These are phyloP conservation scores for Scolecobasidium constrictum DNA, from an alignment of 2,329 filamentous ascomycete species.

Conservation along the genomic window DNA sequence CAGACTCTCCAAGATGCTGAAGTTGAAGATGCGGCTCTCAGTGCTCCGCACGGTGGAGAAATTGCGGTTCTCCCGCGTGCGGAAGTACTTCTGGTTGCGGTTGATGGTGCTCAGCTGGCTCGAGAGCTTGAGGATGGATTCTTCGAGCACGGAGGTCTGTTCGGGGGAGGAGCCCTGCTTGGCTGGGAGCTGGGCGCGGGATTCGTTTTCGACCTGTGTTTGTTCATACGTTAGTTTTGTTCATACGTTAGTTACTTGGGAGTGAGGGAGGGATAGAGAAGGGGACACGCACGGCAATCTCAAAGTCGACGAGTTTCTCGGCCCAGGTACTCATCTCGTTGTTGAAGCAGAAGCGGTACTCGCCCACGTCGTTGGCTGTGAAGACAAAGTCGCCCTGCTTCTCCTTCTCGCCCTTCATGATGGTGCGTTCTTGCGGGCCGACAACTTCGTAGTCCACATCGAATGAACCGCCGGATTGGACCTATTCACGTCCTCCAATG, in stretches of 20 bases:
- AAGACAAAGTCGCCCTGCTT: constrained; percentile 97
- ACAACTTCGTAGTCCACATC: constrained; percentile 89
- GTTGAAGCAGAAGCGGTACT: constrained; percentile 96
- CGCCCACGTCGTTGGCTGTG: constrained; percentile 74
- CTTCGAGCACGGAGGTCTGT: constrained; percentile 79
- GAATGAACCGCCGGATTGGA: constrained; percentile 96
- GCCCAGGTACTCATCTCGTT: constrained; percentile 98
- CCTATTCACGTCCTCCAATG: too few species aligned
- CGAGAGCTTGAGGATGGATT: constrained; percentile 91
- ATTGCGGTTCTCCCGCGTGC: constrained; percentile 95
- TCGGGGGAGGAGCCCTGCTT: constrained; percentile 84
- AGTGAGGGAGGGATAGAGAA: not conserved
- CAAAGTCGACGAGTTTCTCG: constrained; percentile 96
- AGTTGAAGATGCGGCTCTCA: constrained; percentile 92
- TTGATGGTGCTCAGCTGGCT: constrained; percentile 88
- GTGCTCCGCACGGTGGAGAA: constrained; percentile 97
- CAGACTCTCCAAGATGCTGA: constrained; percentile 82
- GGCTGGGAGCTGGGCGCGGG: constrained; percentile 63
- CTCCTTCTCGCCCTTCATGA: constrained; percentile 81
- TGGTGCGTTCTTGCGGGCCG: constrained; percentile 68
- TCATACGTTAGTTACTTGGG: constrained; percentile 4
- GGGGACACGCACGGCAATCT: constrained; percentile 66
- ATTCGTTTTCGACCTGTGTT: constrained; percentile 77
- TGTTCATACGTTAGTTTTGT: not conserved
- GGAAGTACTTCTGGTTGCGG: constrained; percentile 98